Evolutionary conservation across 192 early-diverging fungal species (phyloP), one percentile per base, ranked within the genome.

Genomic region (Backusella parvicylindrica): DNA sequence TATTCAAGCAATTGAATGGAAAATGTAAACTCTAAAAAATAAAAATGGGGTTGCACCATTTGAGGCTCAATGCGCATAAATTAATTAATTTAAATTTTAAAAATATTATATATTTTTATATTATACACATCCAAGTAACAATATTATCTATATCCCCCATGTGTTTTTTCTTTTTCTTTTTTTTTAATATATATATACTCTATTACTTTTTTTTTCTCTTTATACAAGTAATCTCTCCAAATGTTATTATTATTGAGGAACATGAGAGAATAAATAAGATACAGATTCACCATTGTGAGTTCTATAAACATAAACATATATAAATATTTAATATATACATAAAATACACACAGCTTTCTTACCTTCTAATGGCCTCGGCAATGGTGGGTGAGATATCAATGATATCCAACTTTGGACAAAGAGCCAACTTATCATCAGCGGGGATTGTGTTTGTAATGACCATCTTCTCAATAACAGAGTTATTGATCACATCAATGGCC

Each of bases 401-500:
- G 37, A 90, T 93, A 70, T 93, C 92, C 50, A 94, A 77, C 82
- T 94, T 94, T 49, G 91, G 87, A 74, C 93, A 94, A 21, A 87
- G 68, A 33, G 69, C 67, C 68, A 89, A 91, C 82, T 94, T 94
- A 64, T 92, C 91, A 26, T 90, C 92, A 49, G 92, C 89, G 16
- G 93, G 93, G 63, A 94, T 91, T 30, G 93, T 92, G 84, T 94
- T 94, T 75, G 92, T 93, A 33, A 94, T 91, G 9, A 94, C 92
- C 23, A 94, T 82, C 63, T 88, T 90, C 66, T 91, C 89, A 41
- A 94, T 85, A 37, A 86, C 79, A 76, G 88, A 90, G 76, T 91
- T 87, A 83, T 92, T 93, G 65, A 94, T 93, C 21, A 94, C 92
- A 66, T 96, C 89, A 40, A 97, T 92, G 6, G 97, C 97, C 75